A percentile compares a stretch with the other conserved stretches of the same genome.
phyloP scores from a whole-genome alignment of 2,329 filamentous ascomycete species.

The Verticillium longisporum region DNA sequence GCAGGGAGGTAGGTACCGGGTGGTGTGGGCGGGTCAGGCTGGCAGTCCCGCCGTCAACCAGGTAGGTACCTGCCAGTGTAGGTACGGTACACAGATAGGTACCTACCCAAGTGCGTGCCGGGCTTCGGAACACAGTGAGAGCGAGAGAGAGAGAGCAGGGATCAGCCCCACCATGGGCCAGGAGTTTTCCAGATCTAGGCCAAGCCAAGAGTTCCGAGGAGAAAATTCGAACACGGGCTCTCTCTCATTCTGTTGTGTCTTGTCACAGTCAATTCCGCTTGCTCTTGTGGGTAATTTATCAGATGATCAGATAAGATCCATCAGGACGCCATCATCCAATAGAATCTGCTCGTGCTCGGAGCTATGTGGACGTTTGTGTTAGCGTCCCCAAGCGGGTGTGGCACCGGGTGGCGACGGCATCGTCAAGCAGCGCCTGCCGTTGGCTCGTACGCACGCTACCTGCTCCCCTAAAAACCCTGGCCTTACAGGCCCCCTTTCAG shows the following conservation, averaged over 20 bases:
- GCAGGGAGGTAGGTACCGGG: not conserved
- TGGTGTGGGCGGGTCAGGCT: too few species aligned
- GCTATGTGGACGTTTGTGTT: not conserved
- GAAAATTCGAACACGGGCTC: not conserved
- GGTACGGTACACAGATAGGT: too few species aligned
- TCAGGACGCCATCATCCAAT: not conserved
- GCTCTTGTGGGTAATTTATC: conserved; percentile 1
- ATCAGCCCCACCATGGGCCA: not conserved
- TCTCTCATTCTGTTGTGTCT: not conserved
- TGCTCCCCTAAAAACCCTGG: not conserved
- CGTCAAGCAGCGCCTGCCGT: not conserved
- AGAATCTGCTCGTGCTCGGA: not conserved
- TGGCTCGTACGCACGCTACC: not conserved
- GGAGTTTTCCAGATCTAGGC: not conserved
- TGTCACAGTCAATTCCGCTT: not conserved
- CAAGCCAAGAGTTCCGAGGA: not conserved
- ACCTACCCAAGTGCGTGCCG: too few species aligned
- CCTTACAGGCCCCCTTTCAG: not conserved
- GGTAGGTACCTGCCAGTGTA: too few species aligned
- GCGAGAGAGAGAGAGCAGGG: too few species aligned
- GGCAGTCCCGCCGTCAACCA: too few species aligned
- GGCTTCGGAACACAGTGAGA: too few species aligned
- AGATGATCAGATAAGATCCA: conserved; percentile 5
- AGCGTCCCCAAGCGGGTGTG: not conserved
- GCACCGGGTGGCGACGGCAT: not conserved